Evolutionary conservation across 1,284 basidiomycete genomes (phyloP), one percentile per base, ranked within the genome.

Genomic region (Cutaneotrichosporon sp.): DNA sequence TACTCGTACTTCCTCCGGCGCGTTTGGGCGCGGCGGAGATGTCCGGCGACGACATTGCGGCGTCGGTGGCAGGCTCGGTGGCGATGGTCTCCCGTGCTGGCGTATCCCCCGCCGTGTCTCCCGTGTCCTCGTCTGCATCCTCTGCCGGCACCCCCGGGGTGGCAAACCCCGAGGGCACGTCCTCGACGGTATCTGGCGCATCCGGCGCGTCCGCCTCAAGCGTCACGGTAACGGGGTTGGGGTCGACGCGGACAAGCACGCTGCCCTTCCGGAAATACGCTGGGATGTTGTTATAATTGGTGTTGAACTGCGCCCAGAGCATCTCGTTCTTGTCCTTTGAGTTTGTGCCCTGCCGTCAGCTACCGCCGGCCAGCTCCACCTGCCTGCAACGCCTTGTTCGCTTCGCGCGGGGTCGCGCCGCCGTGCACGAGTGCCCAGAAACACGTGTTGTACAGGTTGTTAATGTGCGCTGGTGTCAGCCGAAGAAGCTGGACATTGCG

Each of bases 391-490:
- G 82, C 82, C 33, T 84, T 82, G 67, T 97, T 90, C 0, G 93
- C 93, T 61, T 96, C 82, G 4, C 83, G 80, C 1, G 87, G 84
- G 0, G 83, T 85, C 67, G 86, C 77, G 0, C 84, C 86, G 8
- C 84, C 88, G 39, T 88, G 83, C 0, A 97, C 84, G 9, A 98
- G 80, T 0, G 92, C 87, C 96, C 94, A 98, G 71, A 97, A 98
- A 0, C 80, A 79, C 0, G 96, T 97, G 67, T 98, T 98, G 78
- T 98, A 94, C 20, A 98, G 78, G 69, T 97, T 98, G 73, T 98
- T 98, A 72, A 98, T 89, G 71, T 98, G 96, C 0, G 96, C 92
- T 96, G 66, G 7, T 14, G 26, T 56, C 15, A 52, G 50, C 37
- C 21, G 17, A 14, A 7, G 23, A 8, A 14, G 3, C 8, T 2